Percentiles rank a stretch among this genome's conserved stretches.
phyloP scores from a whole-genome alignment of 2,329 filamentous ascomycete species.

The Neoarthrinium moseri region DNA sequence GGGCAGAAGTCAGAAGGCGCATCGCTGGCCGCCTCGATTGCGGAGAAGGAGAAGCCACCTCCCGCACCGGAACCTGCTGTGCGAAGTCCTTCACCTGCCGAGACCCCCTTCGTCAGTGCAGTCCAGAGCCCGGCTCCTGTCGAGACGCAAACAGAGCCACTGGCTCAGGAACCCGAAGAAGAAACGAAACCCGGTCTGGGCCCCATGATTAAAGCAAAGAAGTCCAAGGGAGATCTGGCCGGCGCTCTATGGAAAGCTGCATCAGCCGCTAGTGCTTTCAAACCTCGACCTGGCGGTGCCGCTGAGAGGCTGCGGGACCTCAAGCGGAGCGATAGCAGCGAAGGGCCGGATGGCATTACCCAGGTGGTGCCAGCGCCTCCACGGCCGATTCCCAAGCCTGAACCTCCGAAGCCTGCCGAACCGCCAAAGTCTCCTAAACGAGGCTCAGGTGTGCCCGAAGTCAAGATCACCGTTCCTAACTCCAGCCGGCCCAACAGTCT shows the following conservation, averaged over 20 bases:
- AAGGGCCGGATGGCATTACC: slow-evolving; percentile 86
- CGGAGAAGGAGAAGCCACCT: slow-evolving; percentile 5
- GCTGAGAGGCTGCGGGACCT: slow-evolving; percentile 72
- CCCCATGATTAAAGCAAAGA: slow-evolving; percentile 85
- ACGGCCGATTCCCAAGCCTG: slow-evolving; percentile 39
- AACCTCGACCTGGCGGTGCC: slow-evolving; percentile 83
- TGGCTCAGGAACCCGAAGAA: slow-evolving; percentile 31
- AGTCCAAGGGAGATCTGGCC: slow-evolving; percentile 70
- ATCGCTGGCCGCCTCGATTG: slow-evolving; percentile 33
- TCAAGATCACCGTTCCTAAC: slow-evolving; percentile 55
- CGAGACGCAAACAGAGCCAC: slow-evolving; percentile 26
- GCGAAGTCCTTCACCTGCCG: slow-evolving; percentile 3
- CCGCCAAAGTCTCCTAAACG: slow-evolving; percentile 31
- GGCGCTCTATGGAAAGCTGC: slow-evolving; percentile 79
- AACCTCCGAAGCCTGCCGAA: slow-evolving; percentile 30
- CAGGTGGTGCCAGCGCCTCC: slow-evolving; percentile 80
- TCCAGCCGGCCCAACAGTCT: slow-evolving; percentile 39
- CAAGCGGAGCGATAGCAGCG: slow-evolving; percentile 52
- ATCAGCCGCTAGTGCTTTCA: slow-evolving; percentile 70
- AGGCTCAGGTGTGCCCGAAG: slow-evolving; percentile 48
- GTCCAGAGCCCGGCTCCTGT: slow-evolving; percentile 20
- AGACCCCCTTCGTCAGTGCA: slow-evolving; percentile 16
- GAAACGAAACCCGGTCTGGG: slow-evolving; percentile 72
- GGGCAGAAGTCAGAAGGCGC: slow-evolving; percentile 30
- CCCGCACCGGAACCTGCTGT: slow-evolving; percentile 13